Percentiles rank a stretch among this genome's conserved stretches.
Evolutionary conservation across 257 asterid species (phyloP).

Genomic region (Mentha longifolia): DNA sequence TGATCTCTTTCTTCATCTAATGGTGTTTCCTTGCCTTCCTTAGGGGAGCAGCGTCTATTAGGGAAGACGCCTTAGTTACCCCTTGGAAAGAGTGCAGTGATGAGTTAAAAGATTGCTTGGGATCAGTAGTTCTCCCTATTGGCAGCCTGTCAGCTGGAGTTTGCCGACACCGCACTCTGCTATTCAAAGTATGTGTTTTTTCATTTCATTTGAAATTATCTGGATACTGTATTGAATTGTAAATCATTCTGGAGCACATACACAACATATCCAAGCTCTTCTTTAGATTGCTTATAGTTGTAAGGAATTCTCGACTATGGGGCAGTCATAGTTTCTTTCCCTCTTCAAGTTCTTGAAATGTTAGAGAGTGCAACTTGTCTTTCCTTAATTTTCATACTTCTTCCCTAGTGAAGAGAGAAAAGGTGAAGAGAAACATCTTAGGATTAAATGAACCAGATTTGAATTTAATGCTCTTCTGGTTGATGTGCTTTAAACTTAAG

Average conservation of each 20-base stretch:
- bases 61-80: slow-evolving; percentile 67
- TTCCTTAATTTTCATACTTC: slow-evolving; percentile 8
- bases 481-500: slow-evolving; percentile 7
- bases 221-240: slow-evolving; percentile 20
- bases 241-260: slow-evolving; percentile 8
- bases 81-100: slow-evolving; percentile 82
- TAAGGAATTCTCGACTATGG: slow-evolving; percentile 11
- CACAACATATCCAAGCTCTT: background rate
- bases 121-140: slow-evolving; percentile 82
- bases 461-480: background rate
- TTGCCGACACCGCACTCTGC: slow-evolving; percentile 84
- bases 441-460: background rate
- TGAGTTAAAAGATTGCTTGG: slow-evolving; percentile 79
- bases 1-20: slow-evolving; percentile 33
- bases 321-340: background rate
- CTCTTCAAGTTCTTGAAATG: background rate
- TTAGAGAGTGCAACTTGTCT: slow-evolving; percentile 9
- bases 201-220: slow-evolving; percentile 21
- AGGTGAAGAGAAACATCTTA: background rate
- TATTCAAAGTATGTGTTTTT: slow-evolving; percentile 75
- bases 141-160: slow-evolving; percentile 80
- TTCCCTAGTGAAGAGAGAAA: background rate
- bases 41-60: slow-evolving; percentile 71
- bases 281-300: slow-evolving; percentile 8
- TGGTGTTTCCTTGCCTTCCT: slow-evolving; percentile 42